Base-by-base conservation (phyloP, 164 flowering plant species). In the Berberis thunbergii region DNA sequence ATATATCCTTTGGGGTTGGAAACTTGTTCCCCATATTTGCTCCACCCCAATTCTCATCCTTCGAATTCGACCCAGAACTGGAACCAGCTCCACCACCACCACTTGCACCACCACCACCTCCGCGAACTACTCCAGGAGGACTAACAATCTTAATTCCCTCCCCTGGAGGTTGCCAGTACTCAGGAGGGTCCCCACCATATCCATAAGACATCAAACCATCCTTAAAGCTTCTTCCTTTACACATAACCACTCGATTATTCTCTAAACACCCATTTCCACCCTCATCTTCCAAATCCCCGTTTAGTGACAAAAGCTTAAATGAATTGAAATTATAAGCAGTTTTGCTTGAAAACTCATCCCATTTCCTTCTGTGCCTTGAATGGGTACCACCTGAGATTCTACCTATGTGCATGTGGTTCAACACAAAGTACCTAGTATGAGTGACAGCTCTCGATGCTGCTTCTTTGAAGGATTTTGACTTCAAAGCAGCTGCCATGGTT, bases 1-100 rank as follows among this genome's bases (percentile, higher is more conserved):
- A 82, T 12, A 93, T 88, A 77, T 93, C 96, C 68, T 90, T 93
- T 1, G 98, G 98, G 0, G 98, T 86, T 1, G 98, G 98, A 52
- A 93, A 87, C 65, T 71, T 69, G 13, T 60, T 43, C 1, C 98
- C 95, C 81, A 87, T 63, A 80, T 78, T 84, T 1, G 97, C 83
- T 3, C 97, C 96, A 56, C 97, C 97, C 94, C 90, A 90, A 50
- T 68, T 72, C 49, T 75, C 93, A 49, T 86, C 91, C 59, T 74
- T 80, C 1, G 81, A 75, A 72, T 68, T 73, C 88, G 49, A 43
- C 69, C 26, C 26, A 26, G 26, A 26, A 26, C 26, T 26, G 0
- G 26, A 26, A 26, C 83, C 85, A 2, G 78, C 61, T 4, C 80
- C 76, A 0, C 74, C 1, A 38, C 60, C 54, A 5, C 67, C 63